Conservation (phyloP, 2,329 filamentous ascomycete species). For the Penicillium sp. region DNA sequence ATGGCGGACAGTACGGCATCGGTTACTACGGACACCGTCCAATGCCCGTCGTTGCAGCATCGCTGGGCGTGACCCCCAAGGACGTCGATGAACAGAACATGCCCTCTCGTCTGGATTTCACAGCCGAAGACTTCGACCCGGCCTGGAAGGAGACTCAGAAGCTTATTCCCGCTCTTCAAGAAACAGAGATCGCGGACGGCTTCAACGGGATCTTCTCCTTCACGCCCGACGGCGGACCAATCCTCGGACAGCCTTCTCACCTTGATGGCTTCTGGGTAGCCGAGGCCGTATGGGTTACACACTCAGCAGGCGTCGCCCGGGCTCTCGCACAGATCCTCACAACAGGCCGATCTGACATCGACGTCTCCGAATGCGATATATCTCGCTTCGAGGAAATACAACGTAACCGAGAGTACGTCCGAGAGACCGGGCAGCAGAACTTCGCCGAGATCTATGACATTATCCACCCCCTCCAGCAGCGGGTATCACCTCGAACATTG, state of each 20-base stretch:
- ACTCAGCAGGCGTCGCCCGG: conserved; percentile 62
- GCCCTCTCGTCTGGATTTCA: conserved; percentile 63
- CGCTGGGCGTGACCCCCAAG: conserved; percentile 54
- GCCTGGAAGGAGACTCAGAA: conserved; percentile 59
- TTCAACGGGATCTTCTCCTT: conserved; percentile 69
- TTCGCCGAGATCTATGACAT: conserved; percentile 67
- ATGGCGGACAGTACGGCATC: conserved; percentile 62
- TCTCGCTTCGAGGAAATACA: conserved; percentile 63
- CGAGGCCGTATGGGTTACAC: conserved; percentile 66
- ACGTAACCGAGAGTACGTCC: conserved; percentile 55
- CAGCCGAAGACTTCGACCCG: conserved; percentile 58
- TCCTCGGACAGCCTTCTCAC: conserved; percentile 58
- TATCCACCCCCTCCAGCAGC: conserved; percentile 59
- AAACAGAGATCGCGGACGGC: conserved; percentile 56
- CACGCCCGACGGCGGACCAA: conserved; percentile 62
- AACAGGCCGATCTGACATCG: conserved; percentile 54
- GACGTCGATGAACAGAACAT: conserved; percentile 60
- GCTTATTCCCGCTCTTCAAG: conserved; percentile 53
- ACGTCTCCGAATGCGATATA: conserved; percentile 60
- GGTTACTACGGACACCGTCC: conserved; percentile 64
- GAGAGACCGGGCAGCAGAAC: conserved; percentile 60
- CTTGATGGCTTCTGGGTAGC: conserved; percentile 64
- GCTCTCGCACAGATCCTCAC: conserved; percentile 61
- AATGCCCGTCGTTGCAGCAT: conserved; percentile 58
- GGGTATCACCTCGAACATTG: conserved; percentile 57